phyloP scores from a whole-genome alignment of 805 yeast genomes.

The Ogataea pilisensis region DNA sequence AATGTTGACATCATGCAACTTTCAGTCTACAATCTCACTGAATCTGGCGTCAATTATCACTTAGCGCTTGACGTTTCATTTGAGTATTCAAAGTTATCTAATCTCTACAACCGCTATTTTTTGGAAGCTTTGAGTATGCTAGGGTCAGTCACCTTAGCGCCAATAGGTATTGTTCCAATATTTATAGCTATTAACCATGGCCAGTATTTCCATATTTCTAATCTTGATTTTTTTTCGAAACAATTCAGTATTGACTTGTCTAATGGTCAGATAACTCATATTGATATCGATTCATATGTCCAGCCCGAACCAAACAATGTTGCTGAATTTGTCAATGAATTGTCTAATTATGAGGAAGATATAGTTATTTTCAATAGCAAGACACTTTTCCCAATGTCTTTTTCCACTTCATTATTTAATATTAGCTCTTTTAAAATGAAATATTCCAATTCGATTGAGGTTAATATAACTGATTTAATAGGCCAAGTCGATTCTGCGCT shows the following conservation, averaged over 20 bases:
- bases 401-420: not conserved
- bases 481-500: not conserved
- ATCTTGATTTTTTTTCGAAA: not conserved
- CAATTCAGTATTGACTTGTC: not conserved
- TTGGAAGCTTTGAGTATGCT: slow-evolving; percentile 1
- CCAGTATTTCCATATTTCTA: slow-evolving; percentile 1
- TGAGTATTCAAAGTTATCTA: slow-evolving; percentile 5
- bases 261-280: not conserved
- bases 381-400: not conserved
- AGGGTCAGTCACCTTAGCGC: not conserved
- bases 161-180: slow-evolving; percentile 3
- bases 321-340: slow-evolving; percentile 1
- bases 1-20: slow-evolving; percentile 1
- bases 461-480: slow-evolving; percentile 1
- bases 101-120: slow-evolving; percentile 3
- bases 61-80: not conserved
- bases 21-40: slow-evolving; percentile 3
- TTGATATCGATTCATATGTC: not conserved
- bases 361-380: not conserved
- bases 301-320: not conserved
- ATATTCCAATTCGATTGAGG: not conserved
- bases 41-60: slow-evolving; percentile 3
- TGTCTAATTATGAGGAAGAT: not conserved
- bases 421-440: not conserved
- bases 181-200: slow-evolving; percentile 3